Base-by-base conservation (phyloP, 139 green algal species). In the Choricystis sp. region DNA sequence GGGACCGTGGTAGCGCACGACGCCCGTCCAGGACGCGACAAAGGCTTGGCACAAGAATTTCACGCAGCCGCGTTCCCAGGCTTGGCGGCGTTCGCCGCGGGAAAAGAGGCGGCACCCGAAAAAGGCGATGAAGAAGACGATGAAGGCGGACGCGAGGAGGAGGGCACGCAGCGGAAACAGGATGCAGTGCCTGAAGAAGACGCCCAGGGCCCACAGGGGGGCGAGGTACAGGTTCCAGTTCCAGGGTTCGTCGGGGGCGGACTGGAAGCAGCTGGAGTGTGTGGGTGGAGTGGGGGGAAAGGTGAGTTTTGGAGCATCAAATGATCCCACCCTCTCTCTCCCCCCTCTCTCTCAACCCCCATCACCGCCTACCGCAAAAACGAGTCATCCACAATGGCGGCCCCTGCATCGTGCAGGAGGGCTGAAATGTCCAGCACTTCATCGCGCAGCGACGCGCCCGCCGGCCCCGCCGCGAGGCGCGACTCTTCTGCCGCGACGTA, bases 171-270 rank as follows among this genome's bases (percentile, higher is more conserved):
- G 26, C 28, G 86, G 87, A 61, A 95, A 94, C 9, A 95, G 69
- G 26, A 95, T 73, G 62, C 66, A 29, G 72, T 91, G 82, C 3
- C 87, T 78, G 19, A 92, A 29, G 3, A 86, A n/a, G 5, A 91
- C 72, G 24, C 89, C 85, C 4, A 83, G 23, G 29, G 56, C 68
- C 91, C 91, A 98, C 16, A 90, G 31, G 2, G 91, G 89, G 63
- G 90, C 88, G 5, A 99, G 80, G 77, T 99, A 99, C 24, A 89
- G 75, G 71, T 98, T 98, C 85, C 86, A 98, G 73, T 98, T 98
- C 94, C 92, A 98, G 22, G 85, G 80, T 31, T 94, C 89, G 19
- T 63, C 19, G 68, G 70, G 27, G 62, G 81, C n/a, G 68, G 31
- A 56, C 55, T 70, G 58, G 63, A 73, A 73, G 66, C 65, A 71